phyloP scores from a whole-genome alignment of 768 basidiomycete genomes.

The Psilocybe sp. region DNA sequence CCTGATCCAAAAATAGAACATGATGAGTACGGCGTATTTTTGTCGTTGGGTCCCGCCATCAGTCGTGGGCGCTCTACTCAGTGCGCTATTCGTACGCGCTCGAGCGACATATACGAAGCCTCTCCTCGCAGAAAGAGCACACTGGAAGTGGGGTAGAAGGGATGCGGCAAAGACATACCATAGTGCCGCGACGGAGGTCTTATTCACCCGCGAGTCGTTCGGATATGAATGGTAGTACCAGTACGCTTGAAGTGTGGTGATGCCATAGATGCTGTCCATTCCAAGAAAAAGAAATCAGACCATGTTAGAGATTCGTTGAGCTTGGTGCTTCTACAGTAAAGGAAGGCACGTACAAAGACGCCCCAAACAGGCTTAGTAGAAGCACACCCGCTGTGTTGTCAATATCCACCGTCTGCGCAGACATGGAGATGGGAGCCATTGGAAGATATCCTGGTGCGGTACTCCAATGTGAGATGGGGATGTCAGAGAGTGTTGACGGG shows the following conservation, averaged over 20 bases:
- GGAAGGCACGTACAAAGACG: too few relatives aligned
- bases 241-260: conserved; percentile 36
- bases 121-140: not conserved
- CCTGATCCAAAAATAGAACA: not conserved
- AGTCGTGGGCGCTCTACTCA: not conserved
- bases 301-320: not conserved
- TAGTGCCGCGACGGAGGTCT: conserved; percentile 12
- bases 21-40: not conserved
- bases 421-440: too few relatives aligned
- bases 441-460: too few relatives aligned
- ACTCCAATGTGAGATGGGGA: too few relatives aligned
- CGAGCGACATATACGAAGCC: conserved; percentile 3
- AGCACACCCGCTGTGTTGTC: too few relatives aligned
- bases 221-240: conserved; percentile 38
- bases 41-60: conserved; percentile 5
- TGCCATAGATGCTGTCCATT: conserved; percentile 33
- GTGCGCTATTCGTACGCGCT: not conserved
- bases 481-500: too few relatives aligned
- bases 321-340: too few relatives aligned
- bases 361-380: too few relatives aligned
- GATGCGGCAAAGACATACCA: not conserved
- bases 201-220: conserved; percentile 33
- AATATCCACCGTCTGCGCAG: too few relatives aligned
- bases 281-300: not conserved
- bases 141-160: not conserved